Evolutionary conservation across 768 basidiomycete species (phyloP).

Genomic region (Boletus tomentosulus): DNA sequence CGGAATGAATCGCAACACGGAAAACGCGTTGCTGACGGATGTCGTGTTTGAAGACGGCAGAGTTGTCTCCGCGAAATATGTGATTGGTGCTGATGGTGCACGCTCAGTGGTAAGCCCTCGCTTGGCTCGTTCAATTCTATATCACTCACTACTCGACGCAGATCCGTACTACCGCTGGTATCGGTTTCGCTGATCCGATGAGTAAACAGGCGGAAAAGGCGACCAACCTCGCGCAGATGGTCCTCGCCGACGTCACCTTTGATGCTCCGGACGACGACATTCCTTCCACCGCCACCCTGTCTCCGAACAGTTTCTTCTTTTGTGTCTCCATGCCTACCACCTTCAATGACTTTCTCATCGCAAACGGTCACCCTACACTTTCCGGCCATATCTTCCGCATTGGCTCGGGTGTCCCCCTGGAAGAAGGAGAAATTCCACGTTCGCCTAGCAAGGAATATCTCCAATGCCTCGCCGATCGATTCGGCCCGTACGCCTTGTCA

Average conservation of each 20-base stretch:
- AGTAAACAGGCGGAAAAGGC: constrained; percentile 22
- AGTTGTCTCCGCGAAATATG: constrained; percentile 41
- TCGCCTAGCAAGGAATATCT: constrained; percentile 40
- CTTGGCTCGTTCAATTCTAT: not conserved
- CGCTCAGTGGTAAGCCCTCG: not conserved
- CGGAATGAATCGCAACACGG: constrained; percentile 31
- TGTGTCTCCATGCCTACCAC: constrained; percentile 10
- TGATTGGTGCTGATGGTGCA: constrained; percentile 52
- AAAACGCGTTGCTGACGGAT: constrained; percentile 30
- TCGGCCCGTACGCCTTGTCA: constrained; percentile 35
- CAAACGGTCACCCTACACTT: constrained; percentile 8
- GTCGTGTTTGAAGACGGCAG: constrained; percentile 47
- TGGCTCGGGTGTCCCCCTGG: constrained; percentile 36
- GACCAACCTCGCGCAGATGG: constrained; percentile 32
- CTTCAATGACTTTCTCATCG: constrained; percentile 15
- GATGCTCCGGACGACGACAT: not conserved
- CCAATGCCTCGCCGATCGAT: constrained; percentile 40
- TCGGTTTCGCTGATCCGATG: constrained; percentile 44
- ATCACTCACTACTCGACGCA: constrained; percentile 12
- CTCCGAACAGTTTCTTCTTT: constrained; percentile 13
- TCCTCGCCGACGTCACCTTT: constrained; percentile 18
- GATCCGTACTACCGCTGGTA: constrained; percentile 42
- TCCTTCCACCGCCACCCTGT: not conserved
- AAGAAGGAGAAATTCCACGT: constrained; percentile 35
- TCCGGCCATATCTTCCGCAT: constrained; percentile 36